phyloP scores from a whole-genome alignment of 148 eudicot species.

The Rhododendron molle region DNA sequence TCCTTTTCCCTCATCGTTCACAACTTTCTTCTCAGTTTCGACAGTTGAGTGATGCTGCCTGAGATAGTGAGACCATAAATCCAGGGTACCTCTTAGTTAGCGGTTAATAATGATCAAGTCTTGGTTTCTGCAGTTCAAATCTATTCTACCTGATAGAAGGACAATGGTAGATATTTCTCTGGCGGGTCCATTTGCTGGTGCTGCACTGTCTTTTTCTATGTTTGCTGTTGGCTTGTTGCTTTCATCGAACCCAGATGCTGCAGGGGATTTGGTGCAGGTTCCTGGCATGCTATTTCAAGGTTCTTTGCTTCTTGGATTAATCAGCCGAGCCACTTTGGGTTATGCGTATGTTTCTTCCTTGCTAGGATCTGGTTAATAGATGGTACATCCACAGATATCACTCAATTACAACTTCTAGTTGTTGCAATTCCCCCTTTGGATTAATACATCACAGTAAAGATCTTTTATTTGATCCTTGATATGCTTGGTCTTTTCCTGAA shows the following conservation, averaged over 20 bases:
- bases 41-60: background rate
- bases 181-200: constrained; percentile 97
- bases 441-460: background rate
- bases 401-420: background rate
- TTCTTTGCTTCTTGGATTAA: constrained; percentile 91
- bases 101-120: constrained; percentile 15
- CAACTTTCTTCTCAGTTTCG: background rate
- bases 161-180: constrained; percentile 84
- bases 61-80: background rate
- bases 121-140: constrained; percentile 67
- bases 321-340: constrained; percentile 86
- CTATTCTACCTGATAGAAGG: constrained; percentile 89
- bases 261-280: constrained; percentile 83
- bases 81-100: background rate
- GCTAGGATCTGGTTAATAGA: background rate
- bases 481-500: background rate
- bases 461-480: background rate
- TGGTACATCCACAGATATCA: background rate
- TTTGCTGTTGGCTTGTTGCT: constrained; percentile 84
- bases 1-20: background rate
- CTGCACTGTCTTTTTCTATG: constrained; percentile 79
- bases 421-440: background rate
- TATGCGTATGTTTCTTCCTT: constrained; percentile 65
- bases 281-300: constrained; percentile 94
- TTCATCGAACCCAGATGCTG: constrained; percentile 66